phyloP scores from a whole-genome alignment of 176 grass and related monocot species.

The Carex kokanica region DNA sequence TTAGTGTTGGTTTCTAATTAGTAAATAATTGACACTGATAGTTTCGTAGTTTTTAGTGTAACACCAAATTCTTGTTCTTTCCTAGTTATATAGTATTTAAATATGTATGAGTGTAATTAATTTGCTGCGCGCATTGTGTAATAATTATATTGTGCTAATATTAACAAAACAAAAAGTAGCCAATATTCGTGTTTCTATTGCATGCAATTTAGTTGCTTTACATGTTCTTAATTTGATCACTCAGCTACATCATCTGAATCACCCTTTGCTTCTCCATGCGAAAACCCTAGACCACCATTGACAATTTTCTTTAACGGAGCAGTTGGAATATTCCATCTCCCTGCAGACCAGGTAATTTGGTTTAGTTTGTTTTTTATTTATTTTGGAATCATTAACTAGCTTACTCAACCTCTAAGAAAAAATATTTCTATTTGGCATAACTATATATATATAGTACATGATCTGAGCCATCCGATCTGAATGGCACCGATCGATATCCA shows the following conservation, averaged over 20 bases:
- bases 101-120: neutral
- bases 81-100: neutral
- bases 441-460: too few species aligned
- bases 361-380: neutral
- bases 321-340: slow-evolving; percentile 43
- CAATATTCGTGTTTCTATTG: neutral
- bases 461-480: too few species aligned
- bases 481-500: too few species aligned
- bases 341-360: slow-evolving; percentile 26
- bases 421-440: neutral
- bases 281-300: slow-evolving; percentile 27
- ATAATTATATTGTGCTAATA: neutral
- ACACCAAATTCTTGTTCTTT: too few species aligned
- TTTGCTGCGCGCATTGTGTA: neutral
- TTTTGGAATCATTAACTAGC: neutral
- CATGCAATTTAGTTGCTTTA: neutral
- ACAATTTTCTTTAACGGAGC: slow-evolving; percentile 46
- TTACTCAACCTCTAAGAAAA: neutral
- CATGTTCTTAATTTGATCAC: neutral
- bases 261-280: neutral
- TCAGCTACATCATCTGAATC: slow-evolving; percentile 1
- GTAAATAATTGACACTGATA: too few species aligned
- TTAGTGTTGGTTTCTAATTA: too few species aligned
- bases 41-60: too few species aligned
- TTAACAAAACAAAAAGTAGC: neutral